Evolutionary conservation across 2,329 filamentous ascomycete genomes (phyloP), one percentile per base, ranked within the genome.

Genomic region (Colletotrichum lini): DNA sequence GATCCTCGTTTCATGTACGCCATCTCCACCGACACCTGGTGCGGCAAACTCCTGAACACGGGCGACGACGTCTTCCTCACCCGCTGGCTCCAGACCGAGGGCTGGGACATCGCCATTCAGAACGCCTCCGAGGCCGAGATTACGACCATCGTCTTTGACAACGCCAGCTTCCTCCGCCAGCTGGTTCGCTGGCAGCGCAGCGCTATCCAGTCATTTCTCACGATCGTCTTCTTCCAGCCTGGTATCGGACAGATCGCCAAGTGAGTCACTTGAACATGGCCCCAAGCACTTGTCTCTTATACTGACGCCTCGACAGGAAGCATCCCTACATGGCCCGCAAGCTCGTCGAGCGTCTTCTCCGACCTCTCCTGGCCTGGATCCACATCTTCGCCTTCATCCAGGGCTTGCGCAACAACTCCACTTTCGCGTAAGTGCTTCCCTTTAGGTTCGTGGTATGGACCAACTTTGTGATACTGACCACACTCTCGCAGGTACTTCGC

Each of bases 1-100:
- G 76, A 77, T 15, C 53, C 74, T 0, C 72, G 65, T 2, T 80
- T 80, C 63, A 71, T 75, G 18, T 35, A 65, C 9, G 73, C 59
- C 1, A 77, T 79, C 44, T 74, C 59, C 0, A 26, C 73, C 9
- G 76, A 80, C 42, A 65, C 49, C 10, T 78, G 74, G 70, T n/a
- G 47, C 8, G 76, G 77, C 0, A 35, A 73, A 2, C n/a, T 54
- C 0, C 73, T 76, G 38, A 77, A 77, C 45, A 75, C 73, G 0
- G 77, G 78, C 0, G 78, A 79, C 18, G 78, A 79, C 10, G 70
- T 71, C 3, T 79, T 78, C 65, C 74, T 79, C 57, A 79, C 78
- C 1, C 74, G 75, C 8, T 79, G 75, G 71, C 58, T 79, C 0
- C 59, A 77, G 3, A 76, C 74, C 35, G 68, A 76, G 21, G 75